Percentiles rank a stretch among this genome's conserved stretches.
These are phyloP conservation scores for Brassica balearica DNA, from an alignment of 441 rosid species.

Conservation along the genomic window DNA sequence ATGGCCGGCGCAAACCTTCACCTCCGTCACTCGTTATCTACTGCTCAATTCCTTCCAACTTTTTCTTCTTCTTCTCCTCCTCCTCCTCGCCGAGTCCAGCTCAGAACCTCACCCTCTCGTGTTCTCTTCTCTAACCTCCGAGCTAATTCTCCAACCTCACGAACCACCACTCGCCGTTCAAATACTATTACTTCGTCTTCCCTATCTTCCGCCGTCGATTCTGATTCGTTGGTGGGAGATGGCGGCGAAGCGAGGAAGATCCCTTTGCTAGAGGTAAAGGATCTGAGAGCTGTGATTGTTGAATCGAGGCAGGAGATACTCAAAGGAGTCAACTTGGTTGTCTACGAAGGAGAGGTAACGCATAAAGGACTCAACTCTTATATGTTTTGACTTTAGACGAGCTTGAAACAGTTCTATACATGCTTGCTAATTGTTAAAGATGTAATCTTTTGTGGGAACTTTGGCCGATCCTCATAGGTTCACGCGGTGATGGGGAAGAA, in stretches of 20 bases:
- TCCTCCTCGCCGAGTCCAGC: slow-evolving; percentile 30
- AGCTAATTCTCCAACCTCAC: slow-evolving; percentile 28
- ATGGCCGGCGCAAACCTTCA: slow-evolving; percentile 45
- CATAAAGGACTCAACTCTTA: neutral
- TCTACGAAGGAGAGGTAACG: slow-evolving; percentile 85
- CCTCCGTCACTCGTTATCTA: slow-evolving; percentile 38
- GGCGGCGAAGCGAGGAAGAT: slow-evolving; percentile 42
- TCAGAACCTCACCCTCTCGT: slow-evolving; percentile 36
- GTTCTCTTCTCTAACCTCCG: slow-evolving; percentile 37
- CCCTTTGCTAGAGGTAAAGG: slow-evolving; percentile 80
- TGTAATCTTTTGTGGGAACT: slow-evolving; percentile 3
- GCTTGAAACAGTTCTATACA: neutral
- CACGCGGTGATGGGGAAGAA: slow-evolving; percentile 98
- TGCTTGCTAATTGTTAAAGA: neutral
- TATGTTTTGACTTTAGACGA: neutral
- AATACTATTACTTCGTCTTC: slow-evolving; percentile 45
- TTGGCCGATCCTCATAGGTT: slow-evolving; percentile 50
- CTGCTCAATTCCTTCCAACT: slow-evolving; percentile 34
- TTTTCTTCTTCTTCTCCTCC: slow-evolving; percentile 32
- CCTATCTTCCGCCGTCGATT: slow-evolving; percentile 29
- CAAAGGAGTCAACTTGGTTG: slow-evolving; percentile 73
- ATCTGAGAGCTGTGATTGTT: slow-evolving; percentile 75
- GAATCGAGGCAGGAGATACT: slow-evolving; percentile 85
- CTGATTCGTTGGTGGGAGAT: slow-evolving; percentile 28
- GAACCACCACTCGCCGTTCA: slow-evolving; percentile 34